phyloP scores from a whole-genome alignment of 2,329 filamentous ascomycete species.

The Botrytis squamosa region DNA sequence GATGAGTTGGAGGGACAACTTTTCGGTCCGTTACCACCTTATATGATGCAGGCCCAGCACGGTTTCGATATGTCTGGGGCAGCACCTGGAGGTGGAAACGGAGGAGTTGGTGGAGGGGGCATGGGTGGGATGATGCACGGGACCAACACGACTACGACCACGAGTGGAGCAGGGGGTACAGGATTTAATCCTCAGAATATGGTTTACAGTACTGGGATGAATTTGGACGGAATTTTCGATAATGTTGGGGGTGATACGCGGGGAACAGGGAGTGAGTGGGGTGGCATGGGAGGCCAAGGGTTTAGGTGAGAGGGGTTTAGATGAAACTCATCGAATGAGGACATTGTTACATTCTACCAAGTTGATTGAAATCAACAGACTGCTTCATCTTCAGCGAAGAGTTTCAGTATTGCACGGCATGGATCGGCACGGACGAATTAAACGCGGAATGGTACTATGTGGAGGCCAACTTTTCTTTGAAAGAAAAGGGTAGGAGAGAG shows the following conservation, averaged over 20 bases:
- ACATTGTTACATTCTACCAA: background rate
- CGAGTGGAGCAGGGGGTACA: background rate
- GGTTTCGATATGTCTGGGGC: constrained; percentile 26
- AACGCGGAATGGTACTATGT: background rate
- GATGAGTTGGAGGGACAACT: constrained; percentile 73
- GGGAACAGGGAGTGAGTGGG: background rate
- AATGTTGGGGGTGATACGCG: background rate
- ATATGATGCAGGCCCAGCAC: constrained; percentile 47
- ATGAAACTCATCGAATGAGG: background rate
- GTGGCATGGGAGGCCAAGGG: background rate
- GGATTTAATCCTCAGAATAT: constrained; percentile 4
- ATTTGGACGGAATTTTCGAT: constrained; percentile 14
- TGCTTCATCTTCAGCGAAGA: background rate
- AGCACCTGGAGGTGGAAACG: background rate
- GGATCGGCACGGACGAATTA: background rate
- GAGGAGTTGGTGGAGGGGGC: background rate
- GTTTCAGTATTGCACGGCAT: background rate
- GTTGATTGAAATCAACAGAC: background rate
- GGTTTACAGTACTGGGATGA: constrained; percentile 5
- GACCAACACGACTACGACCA: background rate
- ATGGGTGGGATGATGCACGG: background rate
- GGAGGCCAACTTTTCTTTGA: background rate
- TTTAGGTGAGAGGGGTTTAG: background rate
- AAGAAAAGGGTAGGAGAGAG: background rate
- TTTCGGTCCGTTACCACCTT: constrained; percentile 68